phyloP scores from a whole-genome alignment of 2,329 filamentous ascomycete species.

The Trichoderma semiorbis region DNA sequence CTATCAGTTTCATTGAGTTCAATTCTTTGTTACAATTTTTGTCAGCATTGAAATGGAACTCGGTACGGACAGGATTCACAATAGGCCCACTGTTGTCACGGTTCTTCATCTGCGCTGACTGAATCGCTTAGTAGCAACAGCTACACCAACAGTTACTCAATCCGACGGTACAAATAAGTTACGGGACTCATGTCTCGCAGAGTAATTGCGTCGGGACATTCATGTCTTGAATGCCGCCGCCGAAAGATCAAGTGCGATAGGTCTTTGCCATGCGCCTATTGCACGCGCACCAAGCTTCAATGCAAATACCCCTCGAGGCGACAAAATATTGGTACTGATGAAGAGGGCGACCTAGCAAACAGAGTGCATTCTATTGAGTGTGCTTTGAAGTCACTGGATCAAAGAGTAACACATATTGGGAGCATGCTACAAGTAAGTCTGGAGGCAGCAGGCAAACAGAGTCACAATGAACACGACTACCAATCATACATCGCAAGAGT shows the following conservation, averaged over 20 bases:
- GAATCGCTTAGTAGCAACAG: background rate
- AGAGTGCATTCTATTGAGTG: background rate
- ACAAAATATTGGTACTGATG: background rate
- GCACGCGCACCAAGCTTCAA: slow-evolving; percentile 14
- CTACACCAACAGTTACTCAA: background rate
- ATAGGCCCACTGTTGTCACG: background rate
- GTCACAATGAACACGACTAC: background rate
- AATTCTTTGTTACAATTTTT: background rate
- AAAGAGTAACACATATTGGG: background rate
- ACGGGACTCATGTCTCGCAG: slow-evolving; percentile 13
- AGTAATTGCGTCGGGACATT: slow-evolving; percentile 13
- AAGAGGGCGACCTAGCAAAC: background rate
- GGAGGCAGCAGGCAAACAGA: background rate
- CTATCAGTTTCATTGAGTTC: background rate
- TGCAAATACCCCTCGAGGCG: slow-evolving; percentile 18
- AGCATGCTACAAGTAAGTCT: background rate
- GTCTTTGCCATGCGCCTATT: slow-evolving; percentile 19
- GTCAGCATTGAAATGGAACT: background rate
- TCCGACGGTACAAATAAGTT: background rate
- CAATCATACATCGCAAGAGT: background rate
- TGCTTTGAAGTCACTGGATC: background rate
- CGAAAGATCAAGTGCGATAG: slow-evolving; percentile 23
- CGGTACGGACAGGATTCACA: too few relatives aligned
- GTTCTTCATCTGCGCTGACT: background rate
- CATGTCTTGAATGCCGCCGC: slow-evolving; percentile 21